Percentiles rank a stretch among this genome's conserved stretches.
Conservation (phyloP, 176 grass and related monocot genomes). For the Eleusine indica region DNA sequence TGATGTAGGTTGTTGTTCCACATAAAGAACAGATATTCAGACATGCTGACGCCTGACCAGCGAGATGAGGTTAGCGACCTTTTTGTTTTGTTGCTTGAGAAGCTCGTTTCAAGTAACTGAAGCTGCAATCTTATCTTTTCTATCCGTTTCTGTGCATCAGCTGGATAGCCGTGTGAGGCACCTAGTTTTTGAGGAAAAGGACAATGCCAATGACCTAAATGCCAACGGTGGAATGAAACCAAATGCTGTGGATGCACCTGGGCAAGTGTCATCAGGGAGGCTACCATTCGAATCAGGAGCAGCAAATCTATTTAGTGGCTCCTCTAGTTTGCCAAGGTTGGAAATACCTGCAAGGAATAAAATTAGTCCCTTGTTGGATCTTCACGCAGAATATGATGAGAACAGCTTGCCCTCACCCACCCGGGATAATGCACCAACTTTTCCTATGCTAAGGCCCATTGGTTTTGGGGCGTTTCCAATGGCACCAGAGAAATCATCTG, state of each 20-base stretch:
- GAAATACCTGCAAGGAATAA: conserved; percentile 52
- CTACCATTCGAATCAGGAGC: conserved; percentile 33
- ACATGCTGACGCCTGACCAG: conserved; percentile 61
- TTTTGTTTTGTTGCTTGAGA: conserved; percentile 20
- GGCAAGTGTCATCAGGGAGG: conserved; percentile 48
- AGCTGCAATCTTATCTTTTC: conserved; percentile 30
- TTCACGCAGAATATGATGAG: conserved; percentile 95
- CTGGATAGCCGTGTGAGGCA: conserved; percentile 69
- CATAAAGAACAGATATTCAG: conserved; percentile 86
- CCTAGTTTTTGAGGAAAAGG: conserved; percentile 72
- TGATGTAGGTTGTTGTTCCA: conserved; percentile 73
- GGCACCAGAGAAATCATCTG: conserved; percentile 40
- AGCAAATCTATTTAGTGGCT: conserved; percentile 45
- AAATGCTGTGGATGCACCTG: conserved; percentile 35
- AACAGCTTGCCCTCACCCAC: conserved; percentile 93
- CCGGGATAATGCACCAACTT: conserved; percentile 53
- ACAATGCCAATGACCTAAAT: conserved; percentile 29
- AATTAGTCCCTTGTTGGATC: conserved; percentile 84
- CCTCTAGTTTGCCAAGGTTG: conserved; percentile 49
- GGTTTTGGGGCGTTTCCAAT: conserved; percentile 54
- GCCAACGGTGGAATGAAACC: conserved; percentile 14
- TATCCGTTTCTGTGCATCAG: conserved; percentile 53
- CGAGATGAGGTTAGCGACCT: conserved; percentile 58
- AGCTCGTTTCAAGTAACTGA: conserved; percentile 6
- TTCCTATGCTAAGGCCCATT: conserved; percentile 66